Percentiles rank a stretch among this genome's conserved stretches.
Evolutionary conservation across 495 filamentous ascomycete genomes (phyloP).

Genomic region (Hypoxylon trugodes): DNA sequence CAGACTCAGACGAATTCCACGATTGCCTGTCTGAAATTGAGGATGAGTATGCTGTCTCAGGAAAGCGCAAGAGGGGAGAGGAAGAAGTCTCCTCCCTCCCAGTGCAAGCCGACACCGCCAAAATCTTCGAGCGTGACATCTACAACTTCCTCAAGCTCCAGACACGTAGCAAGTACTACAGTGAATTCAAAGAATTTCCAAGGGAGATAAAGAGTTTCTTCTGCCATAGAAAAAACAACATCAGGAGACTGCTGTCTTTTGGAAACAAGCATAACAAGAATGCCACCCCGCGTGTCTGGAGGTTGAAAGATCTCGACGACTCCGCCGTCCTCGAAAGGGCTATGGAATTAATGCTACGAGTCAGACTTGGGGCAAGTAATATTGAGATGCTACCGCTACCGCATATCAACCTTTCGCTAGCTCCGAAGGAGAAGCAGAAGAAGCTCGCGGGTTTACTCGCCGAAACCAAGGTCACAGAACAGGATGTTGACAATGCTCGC

Average conservation of each 20-base stretch:
- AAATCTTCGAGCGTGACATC: background rate
- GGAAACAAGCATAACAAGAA: background rate
- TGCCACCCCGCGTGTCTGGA: slow-evolving; percentile 4
- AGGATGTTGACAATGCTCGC: slow-evolving; percentile 7
- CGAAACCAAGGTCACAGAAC: background rate
- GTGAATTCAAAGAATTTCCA: slow-evolving; percentile 28
- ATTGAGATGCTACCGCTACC: slow-evolving; percentile 39
- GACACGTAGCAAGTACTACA: slow-evolving; percentile 26
- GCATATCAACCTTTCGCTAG: slow-evolving; percentile 28
- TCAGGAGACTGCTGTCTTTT: slow-evolving; percentile 35
- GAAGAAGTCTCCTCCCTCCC: background rate
- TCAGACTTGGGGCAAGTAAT: slow-evolving; percentile 29
- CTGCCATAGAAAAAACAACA: slow-evolving; percentile 37
- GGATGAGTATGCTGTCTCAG: too few species aligned
- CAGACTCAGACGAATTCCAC: background rate
- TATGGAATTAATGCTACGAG: slow-evolving; percentile 38
- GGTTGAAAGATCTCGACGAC: slow-evolving; percentile 20
- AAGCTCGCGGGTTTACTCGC: slow-evolving; percentile 10
- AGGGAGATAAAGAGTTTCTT: slow-evolving; percentile 9
- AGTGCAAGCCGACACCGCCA: background rate
- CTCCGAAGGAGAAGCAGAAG: background rate
- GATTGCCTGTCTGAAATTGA: too few species aligned
- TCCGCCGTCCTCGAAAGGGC: slow-evolving; percentile 38
- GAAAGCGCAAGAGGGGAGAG: slow-evolving; percentile 13
- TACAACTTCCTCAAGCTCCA: slow-evolving; percentile 10